phyloP scores from a whole-genome alignment of 176 grass and related monocot species.

The Coix lacrymajobi region DNA sequence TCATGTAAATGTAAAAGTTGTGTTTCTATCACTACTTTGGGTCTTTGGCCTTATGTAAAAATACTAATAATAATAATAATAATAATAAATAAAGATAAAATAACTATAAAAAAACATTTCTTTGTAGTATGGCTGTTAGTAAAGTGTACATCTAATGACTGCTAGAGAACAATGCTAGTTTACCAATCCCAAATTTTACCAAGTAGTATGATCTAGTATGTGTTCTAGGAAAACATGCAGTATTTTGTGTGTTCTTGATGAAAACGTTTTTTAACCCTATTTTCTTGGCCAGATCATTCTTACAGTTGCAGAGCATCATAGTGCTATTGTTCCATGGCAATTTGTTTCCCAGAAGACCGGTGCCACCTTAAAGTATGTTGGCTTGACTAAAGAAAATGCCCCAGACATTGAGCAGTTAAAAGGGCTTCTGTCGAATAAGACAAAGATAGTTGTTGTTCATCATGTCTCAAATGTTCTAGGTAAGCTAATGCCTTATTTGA shows the following conservation, averaged over 20 bases:
- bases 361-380: conserved; percentile 83
- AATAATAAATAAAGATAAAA: background rate
- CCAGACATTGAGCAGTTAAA: conserved; percentile 86
- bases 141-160: conserved; percentile 12
- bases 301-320: conserved; percentile 89
- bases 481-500: conserved; percentile 30
- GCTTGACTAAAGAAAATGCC: conserved; percentile 73
- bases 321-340: conserved; percentile 94
- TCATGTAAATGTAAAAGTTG: background rate
- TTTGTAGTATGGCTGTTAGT: conserved; percentile 4
- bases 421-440: conserved; percentile 72
- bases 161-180: background rate
- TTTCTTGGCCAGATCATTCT: conserved; percentile 57
- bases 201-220: background rate
- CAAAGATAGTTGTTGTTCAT: conserved; percentile 83
- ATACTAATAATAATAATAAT: background rate
- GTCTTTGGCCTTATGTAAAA: background rate
- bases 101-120: background rate
- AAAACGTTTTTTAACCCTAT: conserved; percentile 1
- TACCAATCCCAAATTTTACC: background rate
- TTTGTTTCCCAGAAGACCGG: conserved; percentile 74
- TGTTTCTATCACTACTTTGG: background rate
- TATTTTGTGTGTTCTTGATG: background rate
- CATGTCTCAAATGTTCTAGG: conserved; percentile 90
- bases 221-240: conserved; percentile 1